Conservation (phyloP, 768 basidiomycete species). For the Kwoniella bestiolae region DNA sequence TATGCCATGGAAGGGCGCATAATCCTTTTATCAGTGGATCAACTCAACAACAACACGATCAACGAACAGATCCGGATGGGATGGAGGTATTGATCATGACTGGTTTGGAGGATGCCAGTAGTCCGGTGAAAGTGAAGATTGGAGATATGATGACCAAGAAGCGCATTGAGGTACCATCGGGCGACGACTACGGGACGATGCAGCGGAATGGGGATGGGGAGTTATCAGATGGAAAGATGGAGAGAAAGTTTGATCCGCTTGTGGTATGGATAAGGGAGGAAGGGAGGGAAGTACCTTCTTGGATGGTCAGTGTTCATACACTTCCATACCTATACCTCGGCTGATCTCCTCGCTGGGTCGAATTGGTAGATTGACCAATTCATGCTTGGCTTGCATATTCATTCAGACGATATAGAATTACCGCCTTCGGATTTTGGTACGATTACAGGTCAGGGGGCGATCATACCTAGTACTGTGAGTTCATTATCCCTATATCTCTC, state of each 20-base stretch:
- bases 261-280: slow-evolving; percentile 46
- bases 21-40: no score
- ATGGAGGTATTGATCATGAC: slow-evolving; percentile 35
- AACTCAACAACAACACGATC: no score
- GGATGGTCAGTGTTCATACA: slow-evolving; percentile 37
- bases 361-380: slow-evolving; percentile 27
- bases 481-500: neutral
- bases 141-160: slow-evolving; percentile 30
- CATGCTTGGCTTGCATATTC: slow-evolving; percentile 1
- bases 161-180: neutral
- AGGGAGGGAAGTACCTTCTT: slow-evolving; percentile 28
- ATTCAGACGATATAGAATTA: slow-evolving; percentile 11
- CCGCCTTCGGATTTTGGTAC: slow-evolving; percentile 5
- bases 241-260: slow-evolving; percentile 13
- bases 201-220: neutral
- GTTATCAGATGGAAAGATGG: neutral
- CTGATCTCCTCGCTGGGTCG: neutral
- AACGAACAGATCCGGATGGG: no score
- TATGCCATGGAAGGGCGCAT: neutral
- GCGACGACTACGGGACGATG: neutral
- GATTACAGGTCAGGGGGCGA: neutral
- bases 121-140: slow-evolving; percentile 35
- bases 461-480: slow-evolving; percentile 10
- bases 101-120: slow-evolving; percentile 34
- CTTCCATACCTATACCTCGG: neutral